Base-by-base conservation (phyloP, 208 protist genomes). In the Tritrichomonas foetus region DNA sequence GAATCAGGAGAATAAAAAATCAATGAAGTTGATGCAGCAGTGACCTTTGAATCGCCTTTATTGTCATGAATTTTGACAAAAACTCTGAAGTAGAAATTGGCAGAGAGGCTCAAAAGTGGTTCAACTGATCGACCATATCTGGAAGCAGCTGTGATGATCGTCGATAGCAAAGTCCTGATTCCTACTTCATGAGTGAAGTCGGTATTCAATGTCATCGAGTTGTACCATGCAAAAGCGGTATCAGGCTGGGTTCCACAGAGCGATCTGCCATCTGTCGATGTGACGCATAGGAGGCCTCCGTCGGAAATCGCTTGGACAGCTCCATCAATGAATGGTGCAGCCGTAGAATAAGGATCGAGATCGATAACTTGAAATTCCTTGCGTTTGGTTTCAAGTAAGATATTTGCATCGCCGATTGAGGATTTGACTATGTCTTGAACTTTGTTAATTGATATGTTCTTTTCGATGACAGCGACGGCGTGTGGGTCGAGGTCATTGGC, bases 51-150 rank as follows among this genome's bases (percentile, higher is more conserved):
- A 55, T 64, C 84, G 14, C 57, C 16, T 49, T 57, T 66, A 27
- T 94, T 95, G 44, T 96, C 98, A 95, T 98, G 97, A 30, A 99
- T 97, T 74, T 98, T 97, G 39, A 99, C 96, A 96, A 99, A 99
- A 75, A 99, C 97, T 69, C 99, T 97, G 14, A 99, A 97, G 95
- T 99, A 99, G 94, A 99, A 99, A 96, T 99, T 98, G 94, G 99
- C 98, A 94, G 97, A 97, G 0, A 99, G 95, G 13, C 97, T 98
- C 22, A 99, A 75, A 30, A 99, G 94, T 11, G 98, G 98, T 53
- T 98, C 97, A 94, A 99, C 98, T 94, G 98, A 98, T 94, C 98
- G 97, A 75, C 97, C 96, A 84, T 99, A 98, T 75, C 97, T 96
- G 78, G 97, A 98, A 2, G 98, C 98, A 11, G 94, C 94, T 61